A percentile compares a stretch with the other conserved stretches of the same genome.
Conservation (phyloP, 192 early-diverging fungal species). For the Linnemannia zychae region DNA sequence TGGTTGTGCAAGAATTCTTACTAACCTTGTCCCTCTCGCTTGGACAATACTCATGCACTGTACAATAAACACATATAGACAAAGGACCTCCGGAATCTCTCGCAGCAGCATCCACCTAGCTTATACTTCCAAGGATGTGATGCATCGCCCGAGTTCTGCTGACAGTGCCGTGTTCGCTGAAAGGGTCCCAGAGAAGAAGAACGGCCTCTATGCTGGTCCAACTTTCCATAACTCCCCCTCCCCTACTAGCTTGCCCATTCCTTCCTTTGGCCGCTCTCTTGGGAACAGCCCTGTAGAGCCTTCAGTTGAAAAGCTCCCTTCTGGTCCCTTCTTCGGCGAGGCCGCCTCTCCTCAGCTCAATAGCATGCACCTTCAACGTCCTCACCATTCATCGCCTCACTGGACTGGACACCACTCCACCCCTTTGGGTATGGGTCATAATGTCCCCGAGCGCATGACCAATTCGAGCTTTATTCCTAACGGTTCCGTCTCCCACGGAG, state of each 20-base stretch:
- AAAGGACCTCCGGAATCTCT: neutral
- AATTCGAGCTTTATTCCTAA: constrained; percentile 53
- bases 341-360: constrained; percentile 45
- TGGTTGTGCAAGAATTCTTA: neutral
- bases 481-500: constrained; percentile 20
- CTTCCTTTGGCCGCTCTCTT: constrained; percentile 52
- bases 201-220: constrained; percentile 65
- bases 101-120: neutral
- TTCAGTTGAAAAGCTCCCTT: constrained; percentile 16
- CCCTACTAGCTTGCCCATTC: constrained; percentile 66
- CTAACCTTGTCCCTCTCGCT: neutral
- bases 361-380: constrained; percentile 24
- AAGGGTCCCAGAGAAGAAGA: constrained; percentile 30
- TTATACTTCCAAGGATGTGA: constrained; percentile 10
- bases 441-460: constrained; percentile 61
- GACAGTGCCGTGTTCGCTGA: constrained; percentile 23
- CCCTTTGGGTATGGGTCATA: constrained; percentile 35
- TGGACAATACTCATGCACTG: neutral
- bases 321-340: constrained; percentile 39
- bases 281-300: constrained; percentile 29
- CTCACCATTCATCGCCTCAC: neutral
- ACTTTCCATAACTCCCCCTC: constrained; percentile 71
- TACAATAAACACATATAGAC: neutral
- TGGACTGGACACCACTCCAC: constrained; percentile 26
- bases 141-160: constrained; percentile 11